Evolutionary conservation across 1,284 basidiomycete species (phyloP).

Genomic region (Malassezia vespertilionis): DNA sequence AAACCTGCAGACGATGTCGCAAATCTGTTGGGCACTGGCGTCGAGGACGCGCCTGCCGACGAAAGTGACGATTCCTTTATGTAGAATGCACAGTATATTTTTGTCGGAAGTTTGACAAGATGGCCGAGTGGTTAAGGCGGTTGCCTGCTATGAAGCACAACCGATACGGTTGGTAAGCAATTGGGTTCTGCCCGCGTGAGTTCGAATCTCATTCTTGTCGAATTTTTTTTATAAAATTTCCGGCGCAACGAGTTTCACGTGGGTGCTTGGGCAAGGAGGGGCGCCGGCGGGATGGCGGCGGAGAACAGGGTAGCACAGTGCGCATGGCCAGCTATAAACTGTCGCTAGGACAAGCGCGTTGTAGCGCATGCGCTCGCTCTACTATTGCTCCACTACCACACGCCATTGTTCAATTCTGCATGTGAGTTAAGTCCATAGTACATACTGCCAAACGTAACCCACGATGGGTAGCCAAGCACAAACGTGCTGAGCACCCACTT

Average conservation of each 20-base stretch:
- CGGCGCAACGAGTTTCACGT: no score
- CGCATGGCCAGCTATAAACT: no score
- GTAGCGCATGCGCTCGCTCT: no score
- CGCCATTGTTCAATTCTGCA: conserved; percentile 13
- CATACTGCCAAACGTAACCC: conserved; percentile 10
- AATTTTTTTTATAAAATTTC: conserved; percentile 24
- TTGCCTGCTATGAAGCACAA: conserved; percentile 20
- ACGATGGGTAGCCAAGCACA: conserved; percentile 12
- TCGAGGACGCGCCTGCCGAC: conserved; percentile 19
- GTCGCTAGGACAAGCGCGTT: no score
- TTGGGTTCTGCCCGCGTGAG: conserved; percentile 43
- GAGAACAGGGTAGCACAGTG: no score
- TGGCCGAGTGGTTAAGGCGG: conserved; percentile 48
- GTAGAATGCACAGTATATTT: conserved; percentile 8
- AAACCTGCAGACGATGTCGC: no score
- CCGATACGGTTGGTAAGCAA: conserved; percentile 16
- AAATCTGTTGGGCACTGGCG: no score
- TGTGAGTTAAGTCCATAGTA: not conserved
- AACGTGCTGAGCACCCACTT: conserved; percentile 17
- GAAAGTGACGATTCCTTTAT: conserved; percentile 41
- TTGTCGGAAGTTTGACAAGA: conserved; percentile 25
- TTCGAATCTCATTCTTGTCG: conserved; percentile 48
- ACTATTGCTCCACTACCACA: no score
- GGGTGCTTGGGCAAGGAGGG: no score
- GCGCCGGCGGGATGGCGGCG: no score